Base-by-base conservation (phyloP, 768 basidiomycete genomes). In the Lanmaoa rubissima region DNA sequence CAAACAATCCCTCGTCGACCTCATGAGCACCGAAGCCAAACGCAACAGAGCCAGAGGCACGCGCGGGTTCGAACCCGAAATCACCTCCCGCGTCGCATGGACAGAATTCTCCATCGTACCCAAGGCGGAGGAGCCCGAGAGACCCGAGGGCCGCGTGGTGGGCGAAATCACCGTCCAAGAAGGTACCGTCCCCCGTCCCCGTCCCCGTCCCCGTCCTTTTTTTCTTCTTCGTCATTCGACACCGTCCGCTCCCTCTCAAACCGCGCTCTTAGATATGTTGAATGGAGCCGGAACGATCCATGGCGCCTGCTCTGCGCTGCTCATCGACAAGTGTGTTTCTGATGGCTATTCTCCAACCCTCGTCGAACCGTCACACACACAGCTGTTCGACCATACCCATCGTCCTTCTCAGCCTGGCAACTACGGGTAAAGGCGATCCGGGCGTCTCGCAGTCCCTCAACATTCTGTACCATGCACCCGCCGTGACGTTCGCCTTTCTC, bases 381-480 rank as follows among this genome's bases (percentile, higher is more conserved):
- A 84, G 82, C 21, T 82, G 84, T 51, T 81, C 84, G 6, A 66
- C 82, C 14, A 55, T 83, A 55, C 75, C 81, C 5, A 68, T 84
- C 26, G 69, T 70, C n/a, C 75, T 68, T 17, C 55, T 68, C 44
- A 48, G 35, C 53, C 39, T 75, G 5, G 64, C 76, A 6, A 63
- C 65, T 39, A 51, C 53, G 62, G 63, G 68, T 48, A 53, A 69
- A 59, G 47, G 61, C 50, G 40, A 74, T 66, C 19, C 54, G 0
- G 68, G 73, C 32, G 83, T 84, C 9, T 82, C 82, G 0, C 81
- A 82, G 60, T 76, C 81, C 1, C 64, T 84, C 43, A 78, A 82
- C 44, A 69, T 83, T 6, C 71, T 81, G 19, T 84, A 81, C 53
- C 83, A 84, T 54, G 79, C 83, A 48, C 83, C 83, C n/a, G 83